Base-by-base conservation (phyloP, 2,329 filamentous ascomycete species). In the Sclerotinia subarctica region DNA sequence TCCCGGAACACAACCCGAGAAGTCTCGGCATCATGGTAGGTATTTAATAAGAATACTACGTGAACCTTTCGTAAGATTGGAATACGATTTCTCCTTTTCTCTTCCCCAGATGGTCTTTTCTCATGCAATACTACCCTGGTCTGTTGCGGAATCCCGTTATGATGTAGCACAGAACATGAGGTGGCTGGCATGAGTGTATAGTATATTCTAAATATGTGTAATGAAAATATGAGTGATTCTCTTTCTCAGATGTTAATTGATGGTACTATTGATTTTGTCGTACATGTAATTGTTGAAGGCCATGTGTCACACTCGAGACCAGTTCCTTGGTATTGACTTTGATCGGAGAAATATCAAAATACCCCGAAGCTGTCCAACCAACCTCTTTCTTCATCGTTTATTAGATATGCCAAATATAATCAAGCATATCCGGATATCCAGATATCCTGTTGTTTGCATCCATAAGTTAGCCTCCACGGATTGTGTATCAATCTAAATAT, bases 1-100 rank as follows among this genome's bases (percentile, higher is more conserved):
- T 38, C 21, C 5, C 52, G 63, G 63, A 66, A 58, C 26, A 66
- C 21, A 58, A 57, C n/a, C 63, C 42, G 52, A 7, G 52, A 62
- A 62, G 21, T 62, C 63, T 65, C 38, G 63, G 42, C 63, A 59
- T 35, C 42, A 58, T 8, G 15, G n/a, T 24, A 35, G 42, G 24
- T 24, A 15, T 46, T 46, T 21, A 35, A 49, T 47, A 32, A 49
- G 52, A 47, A 65, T 65, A 26, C 63, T 46, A 35, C 38, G 21
- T 35, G 21, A n/a, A 15, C 35, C 24, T 19, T 64, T 46, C 42
- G 19, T 35, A 11, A 13, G 35, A 53, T 46, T 35, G 19, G 7
- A 26, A 57, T 32, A 47, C 26, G 26, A 46, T 35, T 35, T 44
- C 19, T 7, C 29, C 46, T 26, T 15, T 38, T 63, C 46, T 26